These are phyloP conservation scores for Nasturtium officinale DNA, from an alignment of 345 rosid species.

Conservation along the genomic window DNA sequence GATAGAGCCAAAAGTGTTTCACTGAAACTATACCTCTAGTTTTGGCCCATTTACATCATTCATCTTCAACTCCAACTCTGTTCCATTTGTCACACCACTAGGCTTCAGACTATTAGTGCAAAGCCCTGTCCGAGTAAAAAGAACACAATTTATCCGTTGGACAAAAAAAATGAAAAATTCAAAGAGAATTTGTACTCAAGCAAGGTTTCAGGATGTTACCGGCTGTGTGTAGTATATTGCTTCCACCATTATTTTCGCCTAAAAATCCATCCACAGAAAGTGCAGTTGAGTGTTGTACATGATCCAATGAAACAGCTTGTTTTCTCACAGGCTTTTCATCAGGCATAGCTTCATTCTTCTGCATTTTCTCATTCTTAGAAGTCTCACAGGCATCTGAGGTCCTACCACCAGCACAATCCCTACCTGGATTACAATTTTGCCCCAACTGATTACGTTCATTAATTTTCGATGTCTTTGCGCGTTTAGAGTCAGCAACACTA, in stretches of 20 bases:
- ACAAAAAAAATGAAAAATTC: slow-evolving; percentile 7
- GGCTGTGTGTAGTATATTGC: slow-evolving; percentile 1
- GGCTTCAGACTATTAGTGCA: slow-evolving; percentile 56
- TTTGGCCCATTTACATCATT: slow-evolving; percentile 54
- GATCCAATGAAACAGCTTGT: neutral
- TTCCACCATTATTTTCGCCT: slow-evolving; percentile 30
- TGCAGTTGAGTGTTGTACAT: slow-evolving; percentile 6
- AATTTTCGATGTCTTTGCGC: slow-evolving; percentile 50
- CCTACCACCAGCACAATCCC: slow-evolving; percentile 31
- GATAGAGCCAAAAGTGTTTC: neutral
- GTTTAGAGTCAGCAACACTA: slow-evolving; percentile 44
- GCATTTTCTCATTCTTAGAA: slow-evolving; percentile 43
- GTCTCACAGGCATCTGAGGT: slow-evolving; percentile 38
- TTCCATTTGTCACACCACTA: slow-evolving; percentile 48
- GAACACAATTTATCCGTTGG: slow-evolving; percentile 4
- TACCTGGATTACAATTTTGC: slow-evolving; percentile 46
- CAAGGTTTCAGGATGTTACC: slow-evolving; percentile 19
- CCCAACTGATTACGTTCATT: slow-evolving; percentile 56
- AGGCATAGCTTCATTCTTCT: slow-evolving; percentile 45
- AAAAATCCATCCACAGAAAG: slow-evolving; percentile 10
- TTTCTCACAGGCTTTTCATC: slow-evolving; percentile 49
- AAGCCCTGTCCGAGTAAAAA: slow-evolving; percentile 52
- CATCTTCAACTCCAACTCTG: slow-evolving; percentile 55
- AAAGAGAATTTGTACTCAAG: slow-evolving; percentile 4
- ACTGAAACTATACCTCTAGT: slow-evolving; percentile 54